Evolutionary conservation across 192 early-diverging fungal genomes (phyloP).

Genomic region (Radiomyces spectabilis): DNA sequence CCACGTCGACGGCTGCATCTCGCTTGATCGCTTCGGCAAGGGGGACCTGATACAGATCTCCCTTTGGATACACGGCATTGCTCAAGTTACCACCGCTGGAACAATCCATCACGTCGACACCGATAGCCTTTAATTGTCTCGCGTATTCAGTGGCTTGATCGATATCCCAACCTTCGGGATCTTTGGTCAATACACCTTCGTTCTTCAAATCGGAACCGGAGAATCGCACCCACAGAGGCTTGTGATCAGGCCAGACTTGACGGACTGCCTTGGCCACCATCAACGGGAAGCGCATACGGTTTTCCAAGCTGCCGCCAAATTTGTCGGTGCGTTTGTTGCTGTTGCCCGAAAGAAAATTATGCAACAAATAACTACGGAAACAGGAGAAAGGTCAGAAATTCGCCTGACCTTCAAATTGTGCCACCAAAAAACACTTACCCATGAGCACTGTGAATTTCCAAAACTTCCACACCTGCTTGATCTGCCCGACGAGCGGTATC

Average conservation of each 20-base stretch:
- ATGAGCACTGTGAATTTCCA: conserved; percentile 62
- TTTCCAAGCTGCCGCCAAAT: conserved; percentile 89
- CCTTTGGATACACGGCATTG: conserved; percentile 4
- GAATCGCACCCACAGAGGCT: conserved; percentile 81
- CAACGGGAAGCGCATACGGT: conserved; percentile 69
- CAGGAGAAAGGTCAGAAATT: no score
- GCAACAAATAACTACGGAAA: conserved; percentile 59
- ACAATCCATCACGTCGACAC: conserved; percentile 84
- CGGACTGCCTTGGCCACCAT: conserved; percentile 63
- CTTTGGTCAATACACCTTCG: conserved; percentile 30
- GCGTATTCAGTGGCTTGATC: conserved; percentile 66
- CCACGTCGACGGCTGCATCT: conserved; percentile 46
- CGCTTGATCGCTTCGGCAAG: conserved; percentile 58
- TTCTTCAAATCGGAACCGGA: conserved; percentile 69
- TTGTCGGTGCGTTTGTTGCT: conserved; percentile 84
- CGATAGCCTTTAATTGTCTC: conserved; percentile 43
- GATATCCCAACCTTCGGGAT: conserved; percentile 58
- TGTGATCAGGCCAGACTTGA: conserved; percentile 64
- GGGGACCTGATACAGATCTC: conserved; percentile 59
- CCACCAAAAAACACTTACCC: conserved; percentile 40
- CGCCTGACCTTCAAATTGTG: no score
- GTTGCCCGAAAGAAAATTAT: conserved; percentile 73
- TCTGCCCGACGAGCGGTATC: conserved; percentile 61
- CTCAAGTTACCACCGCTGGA: conserved; percentile 66
- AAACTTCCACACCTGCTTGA: conserved; percentile 49